Base-by-base conservation (phyloP, 192 early-diverging fungal genomes). In the Diversispora epigaea region DNA sequence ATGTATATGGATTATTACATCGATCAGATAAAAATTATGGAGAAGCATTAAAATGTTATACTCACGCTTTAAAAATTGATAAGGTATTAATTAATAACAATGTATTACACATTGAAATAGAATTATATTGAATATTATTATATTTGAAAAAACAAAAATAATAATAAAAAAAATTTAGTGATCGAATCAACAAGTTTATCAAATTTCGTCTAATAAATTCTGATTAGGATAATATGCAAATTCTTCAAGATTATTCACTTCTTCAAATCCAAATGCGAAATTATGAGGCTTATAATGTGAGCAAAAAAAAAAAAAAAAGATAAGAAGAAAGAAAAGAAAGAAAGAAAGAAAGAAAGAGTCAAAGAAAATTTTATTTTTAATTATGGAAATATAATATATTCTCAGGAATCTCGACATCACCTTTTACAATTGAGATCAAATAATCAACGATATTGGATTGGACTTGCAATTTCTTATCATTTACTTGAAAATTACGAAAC, bases 1-100 rank as follows among this genome's bases (percentile, higher is more conserved):
- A 99, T 77, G 93, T 98, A 19, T 95, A 90, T 79, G 97, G 97
- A 15, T 82, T 99, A n/a, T 81, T 97, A 58, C 87, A 96, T 80
- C 91, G 95, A 39, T 86, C 86, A 45, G 96, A 98, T 80, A 93
- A 93, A 77, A 96, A 99, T 76, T 97, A 94, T 79, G 91, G 88
- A 19, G 94, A 98, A 81, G 95, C 95, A 4, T 85, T 91, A 63
- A 95, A 93, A 80, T 96, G 95, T 77, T 99, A 98, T 79, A 83
- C 88, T 15, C 86, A 95, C 40, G 93, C 97, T 19, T 82, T 98
- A 55, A 93, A 91, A 76, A 86, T 85, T 60, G 94, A 97, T 78
- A 89, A 89, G 85, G 91, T 87, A 77, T 44, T 71, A 1, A 50
- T 50, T n/a, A 15, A 32, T 32, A 3, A 4, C 46, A 50, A 50